Conservation (phyloP, 495 filamentous ascomycete species). For the Penicillium diatomitis region DNA sequence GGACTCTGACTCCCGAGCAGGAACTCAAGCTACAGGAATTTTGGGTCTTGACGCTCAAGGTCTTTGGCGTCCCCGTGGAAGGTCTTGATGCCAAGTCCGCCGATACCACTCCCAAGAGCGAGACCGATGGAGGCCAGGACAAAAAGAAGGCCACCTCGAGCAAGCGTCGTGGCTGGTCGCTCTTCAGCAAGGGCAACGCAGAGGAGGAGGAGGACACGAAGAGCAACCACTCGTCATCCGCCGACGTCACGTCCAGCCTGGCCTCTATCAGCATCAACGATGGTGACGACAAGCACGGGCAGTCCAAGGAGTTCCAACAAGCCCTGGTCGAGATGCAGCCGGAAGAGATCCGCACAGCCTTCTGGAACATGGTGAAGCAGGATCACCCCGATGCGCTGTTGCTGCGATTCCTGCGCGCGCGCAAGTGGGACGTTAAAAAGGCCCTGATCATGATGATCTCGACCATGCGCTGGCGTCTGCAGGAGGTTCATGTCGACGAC, state of each 20-base stretch:
- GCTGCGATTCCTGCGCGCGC: slow-evolving; percentile 79
- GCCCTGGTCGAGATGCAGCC: slow-evolving; percentile 66
- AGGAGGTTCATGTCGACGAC: slow-evolving; percentile 76
- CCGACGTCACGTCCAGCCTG: slow-evolving; percentile 22
- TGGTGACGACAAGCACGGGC: slow-evolving; percentile 85
- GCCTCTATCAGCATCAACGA: slow-evolving; percentile 37
- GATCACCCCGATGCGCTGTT: slow-evolving; percentile 87
- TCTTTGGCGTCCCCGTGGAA: slow-evolving; percentile 58
- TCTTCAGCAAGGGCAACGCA: slow-evolving; percentile 49
- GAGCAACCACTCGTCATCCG: slow-evolving; percentile 20
- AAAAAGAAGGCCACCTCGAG: slow-evolving; percentile 58
- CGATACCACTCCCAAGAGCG: slow-evolving; percentile 7
- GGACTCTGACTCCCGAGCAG: slow-evolving; percentile 79
- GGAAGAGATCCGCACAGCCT: slow-evolving; percentile 67
- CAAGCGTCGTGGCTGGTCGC: slow-evolving; percentile 44
- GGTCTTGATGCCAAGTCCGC: slow-evolving; percentile 14
- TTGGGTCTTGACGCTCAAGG: slow-evolving; percentile 67
- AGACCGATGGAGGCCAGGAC: slow-evolving; percentile 14
- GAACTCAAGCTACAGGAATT: slow-evolving; percentile 82
- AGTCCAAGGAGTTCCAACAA: slow-evolving; percentile 75
- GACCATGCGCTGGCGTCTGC: slow-evolving; percentile 82
- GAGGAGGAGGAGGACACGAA: slow-evolving; percentile 50
- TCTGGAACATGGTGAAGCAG: slow-evolving; percentile 95
- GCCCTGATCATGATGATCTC: slow-evolving; percentile 90
- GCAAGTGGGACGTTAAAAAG: slow-evolving; percentile 94